Evolutionary conservation across 345 rosid genomes (phyloP).

Genomic region (Turnera subulata): DNA sequence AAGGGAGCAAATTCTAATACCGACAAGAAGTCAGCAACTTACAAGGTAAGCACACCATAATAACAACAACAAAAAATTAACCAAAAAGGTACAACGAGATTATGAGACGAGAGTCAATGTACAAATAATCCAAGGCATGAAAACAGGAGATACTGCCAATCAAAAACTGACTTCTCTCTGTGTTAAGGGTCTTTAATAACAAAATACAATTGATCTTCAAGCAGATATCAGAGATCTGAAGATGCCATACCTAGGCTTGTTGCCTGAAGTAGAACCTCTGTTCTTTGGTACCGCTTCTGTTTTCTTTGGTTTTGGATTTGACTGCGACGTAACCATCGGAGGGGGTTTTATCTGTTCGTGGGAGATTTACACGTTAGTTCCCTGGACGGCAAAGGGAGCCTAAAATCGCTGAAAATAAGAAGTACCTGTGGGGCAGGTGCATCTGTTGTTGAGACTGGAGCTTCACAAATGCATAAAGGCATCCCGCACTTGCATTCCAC

Average conservation of each 20-base stretch:
- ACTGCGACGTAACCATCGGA: conserved; percentile 28
- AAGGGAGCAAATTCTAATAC: conserved; percentile 3
- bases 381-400: background rate
- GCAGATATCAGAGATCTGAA: no score
- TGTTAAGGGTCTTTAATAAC: no score
- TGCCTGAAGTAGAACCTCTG: conserved; percentile 61
- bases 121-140: background rate
- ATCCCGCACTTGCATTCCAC: conserved; percentile 86
- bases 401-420: background rate
- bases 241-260: conserved; percentile 43
- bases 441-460: conserved; percentile 42
- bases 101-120: background rate
- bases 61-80: no score
- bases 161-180: no score
- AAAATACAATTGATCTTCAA: no score
- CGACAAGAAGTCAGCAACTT: background rate
- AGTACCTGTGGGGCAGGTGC: conserved; percentile 36
- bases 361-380: background rate
- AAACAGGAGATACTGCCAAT: no score
- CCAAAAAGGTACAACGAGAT: background rate
- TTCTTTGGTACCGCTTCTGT: conserved; percentile 36
- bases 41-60: background rate
- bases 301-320: conserved; percentile 46
- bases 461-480: conserved; percentile 90
- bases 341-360: conserved; percentile 33